phyloP scores from a whole-genome alignment of 148 eudicot species.

The Tetragonia tetragonoides region DNA sequence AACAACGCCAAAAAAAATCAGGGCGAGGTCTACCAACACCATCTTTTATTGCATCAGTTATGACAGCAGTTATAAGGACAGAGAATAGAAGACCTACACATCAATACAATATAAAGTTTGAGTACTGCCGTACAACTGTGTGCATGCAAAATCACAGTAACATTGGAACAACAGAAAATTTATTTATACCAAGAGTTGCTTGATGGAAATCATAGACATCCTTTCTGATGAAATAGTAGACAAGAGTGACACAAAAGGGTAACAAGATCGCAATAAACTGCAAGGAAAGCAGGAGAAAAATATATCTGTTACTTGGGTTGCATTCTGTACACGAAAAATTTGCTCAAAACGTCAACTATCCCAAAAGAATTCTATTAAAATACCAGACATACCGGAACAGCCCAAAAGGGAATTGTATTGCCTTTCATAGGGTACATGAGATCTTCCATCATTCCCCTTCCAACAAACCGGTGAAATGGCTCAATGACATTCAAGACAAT shows the following conservation, averaged over 20 bases:
- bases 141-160: background rate
- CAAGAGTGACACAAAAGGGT: constrained; percentile 62
- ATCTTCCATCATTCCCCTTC: constrained; percentile 79
- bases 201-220: constrained; percentile 91
- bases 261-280: constrained; percentile 74
- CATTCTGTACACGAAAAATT: background rate
- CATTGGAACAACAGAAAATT: background rate
- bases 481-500: constrained; percentile 61
- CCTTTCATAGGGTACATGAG: constrained; percentile 74
- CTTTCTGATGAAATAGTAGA: constrained; percentile 64
- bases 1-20: constrained; percentile 95
- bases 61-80: constrained; percentile 73
- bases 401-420: constrained; percentile 87
- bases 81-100: constrained; percentile 72
- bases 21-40: constrained; percentile 97
- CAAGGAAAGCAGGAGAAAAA: constrained; percentile 16
- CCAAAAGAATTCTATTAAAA: constrained; percentile 1
- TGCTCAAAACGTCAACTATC: background rate
- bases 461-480: constrained; percentile 88
- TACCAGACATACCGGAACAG: constrained; percentile 63
- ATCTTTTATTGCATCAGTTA: constrained; percentile 89
- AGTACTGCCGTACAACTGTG: background rate
- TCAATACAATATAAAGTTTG: constrained; percentile 5
- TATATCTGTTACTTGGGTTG: background rate
- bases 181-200: constrained; percentile 62